phyloP scores from a whole-genome alignment of 2,329 filamentous ascomycete genomes.

The Thielaviopsis ethacetica region DNA sequence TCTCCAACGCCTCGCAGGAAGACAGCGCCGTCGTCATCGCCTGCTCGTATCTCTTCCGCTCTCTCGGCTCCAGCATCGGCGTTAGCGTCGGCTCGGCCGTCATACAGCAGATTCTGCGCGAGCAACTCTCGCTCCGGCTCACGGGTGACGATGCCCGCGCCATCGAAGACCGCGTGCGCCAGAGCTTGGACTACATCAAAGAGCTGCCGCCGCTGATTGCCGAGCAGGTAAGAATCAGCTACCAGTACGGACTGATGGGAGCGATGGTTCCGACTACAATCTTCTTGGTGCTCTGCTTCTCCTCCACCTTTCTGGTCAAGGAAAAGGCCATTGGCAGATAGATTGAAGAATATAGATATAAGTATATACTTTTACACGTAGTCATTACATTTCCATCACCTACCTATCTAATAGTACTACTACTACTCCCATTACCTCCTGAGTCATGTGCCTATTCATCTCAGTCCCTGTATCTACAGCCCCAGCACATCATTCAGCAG shows the following conservation, averaged over 20 bases:
- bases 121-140: neutral
- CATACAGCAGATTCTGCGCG: neutral
- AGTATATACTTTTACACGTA: too few species aligned
- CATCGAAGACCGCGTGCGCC: neutral
- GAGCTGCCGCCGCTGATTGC: neutral
- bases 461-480: neutral
- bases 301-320: neutral
- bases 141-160: neutral
- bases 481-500: neutral
- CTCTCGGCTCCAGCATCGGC: slow-evolving; percentile 43
- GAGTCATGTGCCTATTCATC: neutral
- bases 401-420: neutral
- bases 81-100: neutral
- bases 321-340: neutral
- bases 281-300: neutral
- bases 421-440: neutral
- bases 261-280: neutral
- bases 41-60: slow-evolving; percentile 67
- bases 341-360: neutral
- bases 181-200: neutral
- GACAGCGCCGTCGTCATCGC: slow-evolving; percentile 64
- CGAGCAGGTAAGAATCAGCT: neutral
- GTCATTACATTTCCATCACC: too few species aligned
- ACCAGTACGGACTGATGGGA: neutral
- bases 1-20: slow-evolving; percentile 48